Evolutionary conservation across 306 rosid genomes (phyloP).

Genomic region (Prunus mira): DNA sequence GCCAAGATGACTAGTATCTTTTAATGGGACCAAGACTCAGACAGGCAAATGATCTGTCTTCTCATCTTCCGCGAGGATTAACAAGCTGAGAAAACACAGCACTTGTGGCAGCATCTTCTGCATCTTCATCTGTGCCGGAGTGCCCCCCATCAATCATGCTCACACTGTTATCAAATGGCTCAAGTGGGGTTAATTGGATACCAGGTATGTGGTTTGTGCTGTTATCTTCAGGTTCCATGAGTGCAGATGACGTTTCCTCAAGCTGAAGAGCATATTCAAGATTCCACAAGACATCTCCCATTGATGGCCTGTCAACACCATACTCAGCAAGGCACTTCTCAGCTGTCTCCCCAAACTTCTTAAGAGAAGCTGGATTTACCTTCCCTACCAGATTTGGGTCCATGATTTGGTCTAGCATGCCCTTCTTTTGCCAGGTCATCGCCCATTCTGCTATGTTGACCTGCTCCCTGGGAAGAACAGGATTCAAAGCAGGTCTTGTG

Average conservation of each 20-base stretch:
- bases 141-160: constrained; percentile 62
- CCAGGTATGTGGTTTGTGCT: constrained; percentile 91
- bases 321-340: constrained; percentile 93
- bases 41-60: constrained; percentile 14
- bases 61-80: constrained; percentile 90
- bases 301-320: constrained; percentile 94
- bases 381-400: constrained; percentile 78
- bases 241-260: constrained; percentile 75
- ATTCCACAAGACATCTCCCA: constrained; percentile 96
- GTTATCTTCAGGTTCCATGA: constrained; percentile 89
- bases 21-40: constrained; percentile 24
- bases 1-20: constrained; percentile 33
- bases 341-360: constrained; percentile 92
- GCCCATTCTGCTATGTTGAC: constrained; percentile 99
- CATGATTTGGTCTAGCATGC: constrained; percentile 95
- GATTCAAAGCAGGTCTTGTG: constrained; percentile 95
- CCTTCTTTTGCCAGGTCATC: constrained; percentile 93
- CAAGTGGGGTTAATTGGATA: constrained; percentile 66
- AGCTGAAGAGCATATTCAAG: constrained; percentile 96
- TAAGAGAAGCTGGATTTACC: constrained; percentile 83
- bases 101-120: constrained; percentile 80
- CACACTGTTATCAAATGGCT: constrained; percentile 79
- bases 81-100: constrained; percentile 96
- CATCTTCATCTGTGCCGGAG: constrained; percentile 61
- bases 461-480: constrained; percentile 93